phyloP scores from a whole-genome alignment of 352 stramenopile species.

The Pythium aquatile region DNA sequence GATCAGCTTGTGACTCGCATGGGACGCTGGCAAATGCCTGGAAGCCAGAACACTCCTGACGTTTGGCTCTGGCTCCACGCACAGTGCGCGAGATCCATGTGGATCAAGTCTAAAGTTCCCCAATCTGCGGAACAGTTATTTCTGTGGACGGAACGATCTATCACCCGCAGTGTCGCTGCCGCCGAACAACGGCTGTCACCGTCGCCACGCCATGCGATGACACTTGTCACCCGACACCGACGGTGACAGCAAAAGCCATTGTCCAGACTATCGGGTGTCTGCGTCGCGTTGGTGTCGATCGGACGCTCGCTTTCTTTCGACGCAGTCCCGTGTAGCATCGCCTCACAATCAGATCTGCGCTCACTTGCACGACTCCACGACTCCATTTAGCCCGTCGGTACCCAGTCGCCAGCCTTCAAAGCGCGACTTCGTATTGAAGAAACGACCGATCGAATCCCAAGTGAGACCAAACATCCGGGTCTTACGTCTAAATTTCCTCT shows the following conservation, averaged over 20 bases:
- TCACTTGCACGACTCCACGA: constrained; percentile 3
- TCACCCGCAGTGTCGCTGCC: constrained; percentile 1
- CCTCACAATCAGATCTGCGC: constrained; percentile 6
- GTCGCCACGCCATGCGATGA: constrained; percentile 1
- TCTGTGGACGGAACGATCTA: constrained; percentile 13
- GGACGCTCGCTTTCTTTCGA: constrained; percentile 3
- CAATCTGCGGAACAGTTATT: not conserved
- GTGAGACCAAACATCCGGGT: constrained; percentile 11
- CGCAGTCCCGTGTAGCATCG: constrained; percentile 5
- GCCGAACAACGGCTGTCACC: constrained; percentile 10
- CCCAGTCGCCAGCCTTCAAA: not conserved
- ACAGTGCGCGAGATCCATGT: constrained; percentile 7
- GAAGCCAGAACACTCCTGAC: not conserved
- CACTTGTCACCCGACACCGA: not conserved
- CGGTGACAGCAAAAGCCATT: not conserved
- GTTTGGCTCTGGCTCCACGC: constrained; percentile 18
- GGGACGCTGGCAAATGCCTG: constrained; percentile 4
- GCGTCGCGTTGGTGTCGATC: not conserved
- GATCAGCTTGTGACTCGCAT: constrained; percentile 3
- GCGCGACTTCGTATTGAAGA: constrained; percentile 2
- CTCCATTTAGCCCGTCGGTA: constrained; percentile 1
- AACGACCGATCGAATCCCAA: constrained; percentile 9
- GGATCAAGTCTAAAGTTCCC: constrained; percentile 3
- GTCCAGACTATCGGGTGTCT: not conserved
- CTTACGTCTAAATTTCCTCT: not conserved